Evolutionary conservation across 2,329 filamentous ascomycete species (phyloP), one percentile per base, ranked within the genome.

Genomic region (Graphium sp.): DNA sequence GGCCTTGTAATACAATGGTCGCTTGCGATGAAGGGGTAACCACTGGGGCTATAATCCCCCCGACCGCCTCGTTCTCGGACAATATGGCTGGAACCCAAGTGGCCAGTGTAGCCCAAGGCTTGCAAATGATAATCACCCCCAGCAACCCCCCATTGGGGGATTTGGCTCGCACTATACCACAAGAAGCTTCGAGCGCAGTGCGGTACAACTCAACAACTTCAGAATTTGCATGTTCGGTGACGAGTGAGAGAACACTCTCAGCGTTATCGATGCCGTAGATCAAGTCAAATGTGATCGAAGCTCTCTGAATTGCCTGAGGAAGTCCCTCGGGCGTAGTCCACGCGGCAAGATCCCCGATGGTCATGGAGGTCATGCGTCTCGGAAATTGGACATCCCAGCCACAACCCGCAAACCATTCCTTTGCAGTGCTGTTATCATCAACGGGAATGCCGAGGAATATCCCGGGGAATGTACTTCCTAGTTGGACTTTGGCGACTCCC

Each of bases 401-500:
- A 26, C 84, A 66, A 37, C 76, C 81, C n/a, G 75, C 70, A 47
- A 94, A 93, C 85, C 85, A 95, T 24, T 80, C 71, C 37, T 64
- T 68, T 22, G 60, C 47, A 12, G 54, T 54, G 27, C 61, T 48
- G 22, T 50, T 47, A 2, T 64, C 58, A 5, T 65, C 59, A 2
- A 62, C 53, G 0, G 85, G 84, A 7, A 93, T 79, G 0, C 85
- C 87, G 0, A 82, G 67, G 42, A 85, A 94, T 15, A 92, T 71
- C n/a, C 75, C 80, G 0, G 85, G 85, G 19, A 92, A 70, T 2
- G 76, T 66, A 22, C 74, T 74, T 2, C 85, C 87, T 0, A 93
- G 66, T 45, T 91, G 84, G 19, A 93, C 68, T 32, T 76, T 75
- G 42, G 79, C 79, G 41, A 91, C 65, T 2, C 74, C 75, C 22